Evolutionary conservation across 2,329 filamentous ascomycete species (phyloP), one percentile per base, ranked within the genome.

Genomic region (Fusarium stilboides): DNA sequence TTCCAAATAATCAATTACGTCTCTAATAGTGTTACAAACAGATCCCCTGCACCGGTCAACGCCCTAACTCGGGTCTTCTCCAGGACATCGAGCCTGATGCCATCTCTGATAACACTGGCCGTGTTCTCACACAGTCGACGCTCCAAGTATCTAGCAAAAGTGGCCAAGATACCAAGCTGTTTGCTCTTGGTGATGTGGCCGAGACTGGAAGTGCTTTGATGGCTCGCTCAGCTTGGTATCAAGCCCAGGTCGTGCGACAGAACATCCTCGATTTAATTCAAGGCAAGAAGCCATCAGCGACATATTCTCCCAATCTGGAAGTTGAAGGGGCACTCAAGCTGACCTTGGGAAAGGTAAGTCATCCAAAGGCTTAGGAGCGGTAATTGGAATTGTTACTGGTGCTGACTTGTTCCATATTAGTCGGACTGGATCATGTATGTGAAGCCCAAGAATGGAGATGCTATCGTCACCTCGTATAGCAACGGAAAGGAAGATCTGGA

Each of bases 41-140:
- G 61, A 54, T 64, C 24, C 49, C 39, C 5, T 64, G 60, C 9
- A 64, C 60, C 9, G 55, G 60, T 12, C 55, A 54, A 7, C 45
- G 43, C 6, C 61, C 61, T 12, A 59, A 60, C 34, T 55, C 61
- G 1, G 39, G 19, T 3, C 9, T 64, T 8, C 15, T 64, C 1
- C 4, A 22, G 6, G 14, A 26, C 8, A 19, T 50, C 8, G 22
- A 37, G 7, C 56, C 56, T 19, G 20, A 37, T 8, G 51, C 37
- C 13, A 52, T 64, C 8, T 47, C 34, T 10, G 40, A 56, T 15
- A 26, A 17, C 3, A 49, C 53, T 10, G 26, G 20, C 6, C 39
- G 51, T 8, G 31, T 64, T n/a, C 39, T 60, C 5, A 52, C 49
- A 2, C 7, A 43, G 3, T 34, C 61, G 10, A 55, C 61, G 6